Base-by-base conservation (phyloP, 306 rosid species). In the Fragaria ananassa region DNA sequence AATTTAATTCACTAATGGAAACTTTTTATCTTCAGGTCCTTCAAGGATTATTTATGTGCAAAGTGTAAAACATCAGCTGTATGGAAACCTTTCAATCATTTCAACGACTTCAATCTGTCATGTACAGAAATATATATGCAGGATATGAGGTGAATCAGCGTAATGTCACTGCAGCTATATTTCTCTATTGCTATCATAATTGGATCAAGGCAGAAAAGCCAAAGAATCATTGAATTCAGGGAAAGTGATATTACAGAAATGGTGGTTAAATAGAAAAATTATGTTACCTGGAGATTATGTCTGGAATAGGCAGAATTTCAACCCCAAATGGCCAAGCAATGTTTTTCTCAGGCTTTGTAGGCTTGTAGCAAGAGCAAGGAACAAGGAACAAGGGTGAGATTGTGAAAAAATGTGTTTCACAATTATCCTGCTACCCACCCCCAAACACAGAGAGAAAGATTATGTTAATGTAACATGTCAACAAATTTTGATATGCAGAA, bases 361-460 rank as follows among this genome's bases (percentile, higher is more conserved):
- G 51, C 18, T 64, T 65, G 7, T 50, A 10, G 53, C 62, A 80
- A 74, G 78, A 53, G 56, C 46, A 47, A 13, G 53, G 53, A 47
- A 47, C 23, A 62, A 66, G 74, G 82, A 46, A 64, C 35, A 79
- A 74, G 75, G 83, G 68, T 61, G 70, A 54, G 74, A 74, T 14
- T 50, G 54, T 23, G 69, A 67, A 19, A 37, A 68, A 23, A 19
- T 27, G 42, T 14, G 35, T 21, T 45, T 31, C 60, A 57, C 34
- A 21, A 21, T 23, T n/a, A 21, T 17, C 18, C 41, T 34, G 53
- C 17, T 49, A 61, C 49, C 62, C 64, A 50, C 14, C 56, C 73
- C 56, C 68, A 50, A 42, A 50, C 21, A 76, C 15, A 71, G 8
- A 58, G 14, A 17, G 57, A 63, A 34, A 53, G 44, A 41, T 41